phyloP scores from a whole-genome alignment of 2,329 filamentous ascomycete species.

The Xenoacremonium recifei region DNA sequence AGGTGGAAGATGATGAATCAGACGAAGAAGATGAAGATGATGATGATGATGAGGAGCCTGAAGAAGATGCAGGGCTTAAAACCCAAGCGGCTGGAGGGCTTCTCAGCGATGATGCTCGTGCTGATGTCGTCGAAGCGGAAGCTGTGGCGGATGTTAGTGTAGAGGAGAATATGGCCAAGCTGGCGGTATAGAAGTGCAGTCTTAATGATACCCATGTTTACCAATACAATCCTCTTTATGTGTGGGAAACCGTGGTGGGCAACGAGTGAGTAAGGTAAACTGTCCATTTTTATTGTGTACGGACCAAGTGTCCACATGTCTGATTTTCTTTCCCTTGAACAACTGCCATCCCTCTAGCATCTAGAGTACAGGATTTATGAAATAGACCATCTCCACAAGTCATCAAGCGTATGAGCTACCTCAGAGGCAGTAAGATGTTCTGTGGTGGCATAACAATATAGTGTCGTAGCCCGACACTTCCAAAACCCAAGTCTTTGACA shows the following conservation, averaged over 20 bases:
- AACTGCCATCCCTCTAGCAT: slow-evolving; percentile 29
- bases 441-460: slow-evolving; percentile 28
- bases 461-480: slow-evolving; percentile 18
- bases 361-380: slow-evolving; percentile 41
- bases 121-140: too few relatives aligned
- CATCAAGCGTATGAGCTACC: slow-evolving; percentile 33
- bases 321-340: slow-evolving; percentile 21
- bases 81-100: slow-evolving; percentile 13
- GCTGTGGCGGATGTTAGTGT: slow-evolving; percentile 13
- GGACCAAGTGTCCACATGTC: slow-evolving; percentile 17
- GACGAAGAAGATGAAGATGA: slow-evolving; percentile 28
- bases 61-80: slow-evolving; percentile 17
- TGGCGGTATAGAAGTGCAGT: slow-evolving; percentile 23
- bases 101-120: slow-evolving; percentile 17
- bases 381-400: slow-evolving; percentile 29
- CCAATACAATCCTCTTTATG: background rate
- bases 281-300: slow-evolving; percentile 20
- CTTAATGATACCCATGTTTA: slow-evolving; percentile 20
- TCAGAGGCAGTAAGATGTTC: slow-evolving; percentile 38
- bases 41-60: slow-evolving; percentile 24
- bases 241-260: too few relatives aligned
- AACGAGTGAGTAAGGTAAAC: slow-evolving; percentile 13
- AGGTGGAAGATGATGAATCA: slow-evolving; percentile 27
- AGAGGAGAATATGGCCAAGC: slow-evolving; percentile 28
- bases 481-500: slow-evolving; percentile 14